Conservation (phyloP, 306 rosid species). For the Vicia sativa region DNA sequence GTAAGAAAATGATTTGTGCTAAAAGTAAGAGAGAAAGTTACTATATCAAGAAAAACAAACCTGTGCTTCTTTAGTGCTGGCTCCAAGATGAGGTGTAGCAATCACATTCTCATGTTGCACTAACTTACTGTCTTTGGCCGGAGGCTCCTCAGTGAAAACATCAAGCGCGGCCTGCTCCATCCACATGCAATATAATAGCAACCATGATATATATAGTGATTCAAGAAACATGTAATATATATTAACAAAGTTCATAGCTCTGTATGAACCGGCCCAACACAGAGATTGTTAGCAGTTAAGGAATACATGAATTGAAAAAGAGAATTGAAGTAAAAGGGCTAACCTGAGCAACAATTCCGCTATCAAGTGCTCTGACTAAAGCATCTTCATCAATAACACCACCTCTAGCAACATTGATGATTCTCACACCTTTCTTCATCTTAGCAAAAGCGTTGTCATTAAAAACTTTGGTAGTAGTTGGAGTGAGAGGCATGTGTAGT, state of each 20-base stretch:
- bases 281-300: no score
- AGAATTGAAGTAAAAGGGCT: not conserved
- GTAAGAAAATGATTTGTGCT: constrained; percentile 4
- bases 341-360: constrained; percentile 90
- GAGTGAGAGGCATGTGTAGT: constrained; percentile 91
- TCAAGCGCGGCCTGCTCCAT: constrained; percentile 82
- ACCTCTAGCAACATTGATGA: constrained; percentile 85
- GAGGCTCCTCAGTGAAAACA: constrained; percentile 87
- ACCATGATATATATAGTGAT: not conserved
- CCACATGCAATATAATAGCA: not conserved
- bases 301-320: not conserved
- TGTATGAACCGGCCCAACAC: no score
- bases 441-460: constrained; percentile 65
- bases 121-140: constrained; percentile 72
- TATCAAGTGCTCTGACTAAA: constrained; percentile 71
- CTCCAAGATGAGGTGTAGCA: constrained; percentile 92
- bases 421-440: constrained; percentile 87
- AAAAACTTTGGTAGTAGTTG: constrained; percentile 73
- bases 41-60: constrained; percentile 37
- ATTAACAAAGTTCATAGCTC: no score
- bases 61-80: constrained; percentile 99
- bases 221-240: not conserved
- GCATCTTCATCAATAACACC: constrained; percentile 97
- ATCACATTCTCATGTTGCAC: constrained; percentile 84
- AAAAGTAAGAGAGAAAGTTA: not conserved